Evolutionary conservation across 2,329 filamentous ascomycete genomes (phyloP).

Genomic region (Fusarium chuoi): DNA sequence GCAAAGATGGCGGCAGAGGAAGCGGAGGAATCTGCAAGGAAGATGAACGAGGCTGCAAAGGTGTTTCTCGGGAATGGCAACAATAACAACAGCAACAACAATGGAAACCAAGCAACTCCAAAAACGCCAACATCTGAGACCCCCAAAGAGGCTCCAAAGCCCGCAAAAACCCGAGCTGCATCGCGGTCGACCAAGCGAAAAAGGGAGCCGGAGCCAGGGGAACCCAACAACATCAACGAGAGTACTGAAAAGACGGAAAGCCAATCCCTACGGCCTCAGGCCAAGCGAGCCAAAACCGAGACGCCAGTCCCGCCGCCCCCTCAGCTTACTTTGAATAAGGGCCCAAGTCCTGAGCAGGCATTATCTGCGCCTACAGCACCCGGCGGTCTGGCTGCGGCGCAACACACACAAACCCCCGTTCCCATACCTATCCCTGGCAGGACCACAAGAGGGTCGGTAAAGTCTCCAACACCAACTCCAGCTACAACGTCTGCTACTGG

Average conservation of each 20-base stretch:
- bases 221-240: slow-evolving; percentile 45
- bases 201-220: slow-evolving; percentile 51
- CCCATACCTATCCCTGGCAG: slow-evolving; percentile 51
- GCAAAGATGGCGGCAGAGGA: slow-evolving; percentile 71
- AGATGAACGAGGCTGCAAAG: slow-evolving; percentile 61
- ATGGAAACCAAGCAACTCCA: slow-evolving; percentile 36
- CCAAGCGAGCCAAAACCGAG: slow-evolving; percentile 67
- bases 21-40: slow-evolving; percentile 66
- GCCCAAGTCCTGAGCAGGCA: slow-evolving; percentile 37
- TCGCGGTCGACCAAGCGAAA: slow-evolving; percentile 58
- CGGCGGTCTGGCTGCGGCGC: slow-evolving; percentile 26
- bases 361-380: slow-evolving; percentile 32
- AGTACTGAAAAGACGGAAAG: slow-evolving; percentile 38
- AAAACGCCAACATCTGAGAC: slow-evolving; percentile 42
- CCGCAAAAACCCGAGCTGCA: slow-evolving; percentile 45
- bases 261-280: slow-evolving; percentile 51
- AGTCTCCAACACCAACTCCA: slow-evolving; percentile 46
- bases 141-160: slow-evolving; percentile 42
- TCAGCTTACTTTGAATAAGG: slow-evolving; percentile 47
- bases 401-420: slow-evolving; percentile 55
- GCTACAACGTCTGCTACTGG: slow-evolving; percentile 42
- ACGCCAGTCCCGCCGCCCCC: slow-evolving; percentile 63
- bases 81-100: slow-evolving; percentile 7
- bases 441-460: slow-evolving; percentile 45
- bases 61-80: slow-evolving; percentile 54